A percentile compares a stretch with the other conserved stretches of the same genome.
phyloP scores from a whole-genome alignment of 1,284 basidiomycete genomes.

The Bjerkandera adusta region DNA sequence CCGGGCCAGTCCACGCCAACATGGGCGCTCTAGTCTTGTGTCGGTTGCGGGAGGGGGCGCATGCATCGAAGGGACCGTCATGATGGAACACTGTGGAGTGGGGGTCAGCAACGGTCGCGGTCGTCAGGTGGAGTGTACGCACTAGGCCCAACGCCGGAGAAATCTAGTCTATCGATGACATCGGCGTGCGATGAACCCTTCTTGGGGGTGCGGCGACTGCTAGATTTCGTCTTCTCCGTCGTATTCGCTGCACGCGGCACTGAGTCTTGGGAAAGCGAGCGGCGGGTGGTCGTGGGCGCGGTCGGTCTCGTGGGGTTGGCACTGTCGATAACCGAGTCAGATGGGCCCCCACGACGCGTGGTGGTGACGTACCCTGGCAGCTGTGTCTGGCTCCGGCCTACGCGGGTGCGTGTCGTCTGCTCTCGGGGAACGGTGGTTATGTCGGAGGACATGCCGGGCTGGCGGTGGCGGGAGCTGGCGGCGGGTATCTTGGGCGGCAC shows the following conservation, averaged over 20 bases:
- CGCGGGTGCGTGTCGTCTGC: slow-evolving; percentile 36
- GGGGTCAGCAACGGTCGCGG: slow-evolving; percentile 14
- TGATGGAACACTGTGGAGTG: slow-evolving; percentile 73
- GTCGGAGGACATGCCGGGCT: slow-evolving; percentile 22
- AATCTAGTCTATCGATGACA: slow-evolving; percentile 65
- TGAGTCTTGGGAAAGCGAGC: slow-evolving; percentile 73
- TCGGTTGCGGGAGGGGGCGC: slow-evolving; percentile 81
- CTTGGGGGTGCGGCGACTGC: slow-evolving; percentile 47
- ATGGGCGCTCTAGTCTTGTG: slow-evolving; percentile 77
- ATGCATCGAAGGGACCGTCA: slow-evolving; percentile 86
- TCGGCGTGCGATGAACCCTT: slow-evolving; percentile 72
- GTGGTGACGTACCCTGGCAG: slow-evolving; percentile 34
- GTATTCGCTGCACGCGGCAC: slow-evolving; percentile 37
- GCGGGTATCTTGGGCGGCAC: slow-evolving; percentile 27
- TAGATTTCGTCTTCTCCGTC: slow-evolving; percentile 52
- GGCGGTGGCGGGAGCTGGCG: slow-evolving; percentile 25
- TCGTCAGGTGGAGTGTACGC: slow-evolving; percentile 29
- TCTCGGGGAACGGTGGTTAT: slow-evolving; percentile 38
- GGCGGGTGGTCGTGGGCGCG: slow-evolving; percentile 44
- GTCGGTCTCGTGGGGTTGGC: slow-evolving; percentile 29
- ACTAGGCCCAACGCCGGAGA: slow-evolving; percentile 74
- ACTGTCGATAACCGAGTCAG: slow-evolving; percentile 25
- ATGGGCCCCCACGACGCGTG: slow-evolving; percentile 15
- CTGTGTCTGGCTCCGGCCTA: slow-evolving; percentile 46
- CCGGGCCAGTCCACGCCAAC: slow-evolving; percentile 64